Percentiles rank a stretch among this genome's conserved stretches.
phyloP scores from a whole-genome alignment of 169 alveolate species.

The Plasmodium reichenowi region DNA sequence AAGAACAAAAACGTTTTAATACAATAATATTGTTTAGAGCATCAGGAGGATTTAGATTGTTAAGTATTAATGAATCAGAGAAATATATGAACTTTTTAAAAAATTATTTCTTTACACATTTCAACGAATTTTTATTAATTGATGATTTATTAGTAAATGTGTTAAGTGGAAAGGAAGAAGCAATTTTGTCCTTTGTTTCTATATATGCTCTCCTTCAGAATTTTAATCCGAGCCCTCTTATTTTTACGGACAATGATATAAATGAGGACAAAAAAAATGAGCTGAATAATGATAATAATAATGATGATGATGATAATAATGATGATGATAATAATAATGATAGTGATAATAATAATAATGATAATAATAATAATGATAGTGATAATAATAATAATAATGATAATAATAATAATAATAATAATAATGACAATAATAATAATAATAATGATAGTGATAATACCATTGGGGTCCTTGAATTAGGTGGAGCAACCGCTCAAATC shows the following conservation, averaged over 20 bases:
- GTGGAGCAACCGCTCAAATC: constrained; percentile 78
- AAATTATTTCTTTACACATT: constrained; percentile 31
- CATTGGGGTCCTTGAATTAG: constrained; percentile 72
- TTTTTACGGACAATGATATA: constrained; percentile 14
- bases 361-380: neutral
- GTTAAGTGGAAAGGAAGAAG: constrained; percentile 77
- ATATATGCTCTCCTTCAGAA: constrained; percentile 65
- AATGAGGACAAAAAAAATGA: neutral
- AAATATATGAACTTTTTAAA: constrained; percentile 55
- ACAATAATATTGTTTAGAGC: constrained; percentile 71
- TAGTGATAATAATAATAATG: neutral
- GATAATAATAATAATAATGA: neutral
- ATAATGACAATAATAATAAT: neutral
- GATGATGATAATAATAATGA: constrained; percentile 6
- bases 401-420: neutral
- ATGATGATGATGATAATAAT: constrained; percentile 11
- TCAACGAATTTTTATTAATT: constrained; percentile 66
- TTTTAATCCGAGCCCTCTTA: constrained; percentile 45
- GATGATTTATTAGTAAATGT: constrained; percentile 65
- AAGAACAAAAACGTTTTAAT: constrained; percentile 26
- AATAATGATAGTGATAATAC: constrained; percentile 9
- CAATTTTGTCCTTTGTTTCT: constrained; percentile 76
- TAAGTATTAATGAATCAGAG: constrained; percentile 45
- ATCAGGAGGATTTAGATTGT: constrained; percentile 75
- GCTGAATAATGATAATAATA: neutral